Percentiles rank a stretch among this genome's conserved stretches.
Evolutionary conservation across 345 rosid species (phyloP).

Genomic region (Moricandia arvensis): DNA sequence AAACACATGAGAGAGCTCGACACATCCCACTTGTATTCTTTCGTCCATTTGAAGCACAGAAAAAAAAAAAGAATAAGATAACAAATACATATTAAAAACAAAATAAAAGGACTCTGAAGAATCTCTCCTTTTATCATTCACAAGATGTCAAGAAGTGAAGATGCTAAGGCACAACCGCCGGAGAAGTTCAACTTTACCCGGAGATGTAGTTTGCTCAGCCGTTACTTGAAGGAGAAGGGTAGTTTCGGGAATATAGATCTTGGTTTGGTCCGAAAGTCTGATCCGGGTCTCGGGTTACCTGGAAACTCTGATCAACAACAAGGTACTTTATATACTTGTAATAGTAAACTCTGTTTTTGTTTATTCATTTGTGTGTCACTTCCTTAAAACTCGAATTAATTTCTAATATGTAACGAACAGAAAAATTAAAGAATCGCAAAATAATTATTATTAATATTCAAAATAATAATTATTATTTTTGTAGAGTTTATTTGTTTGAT

Average conservation of each 20-base stretch:
- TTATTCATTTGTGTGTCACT: background rate
- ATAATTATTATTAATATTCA: background rate
- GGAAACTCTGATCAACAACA: conserved; percentile 2
- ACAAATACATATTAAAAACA: background rate
- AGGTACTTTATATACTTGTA: conserved; percentile 22
- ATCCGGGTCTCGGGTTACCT: background rate
- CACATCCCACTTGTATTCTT: conserved; percentile 1
- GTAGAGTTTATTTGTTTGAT: background rate
- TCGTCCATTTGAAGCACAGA: conserved; percentile 19
- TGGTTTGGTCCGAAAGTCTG: conserved; percentile 31
- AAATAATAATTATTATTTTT: background rate
- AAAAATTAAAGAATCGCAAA: background rate
- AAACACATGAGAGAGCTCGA: background rate
- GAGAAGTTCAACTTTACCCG: conserved; percentile 54
- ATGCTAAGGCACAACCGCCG: conserved; percentile 13
- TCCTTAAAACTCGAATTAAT: background rate
- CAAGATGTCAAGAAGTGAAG: conserved; percentile 27
- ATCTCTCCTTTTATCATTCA: background rate
- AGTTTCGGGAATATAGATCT: conserved; percentile 47
- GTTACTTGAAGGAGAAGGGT: conserved; percentile 62
- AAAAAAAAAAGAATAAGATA: background rate
- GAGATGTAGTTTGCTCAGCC: conserved; percentile 57
- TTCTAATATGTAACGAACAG: background rate
- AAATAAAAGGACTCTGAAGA: background rate
- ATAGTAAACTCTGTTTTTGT: background rate